Evolutionary conservation across 1,284 basidiomycete species (phyloP).

Genomic region (Microstroma glucosiphilum): DNA sequence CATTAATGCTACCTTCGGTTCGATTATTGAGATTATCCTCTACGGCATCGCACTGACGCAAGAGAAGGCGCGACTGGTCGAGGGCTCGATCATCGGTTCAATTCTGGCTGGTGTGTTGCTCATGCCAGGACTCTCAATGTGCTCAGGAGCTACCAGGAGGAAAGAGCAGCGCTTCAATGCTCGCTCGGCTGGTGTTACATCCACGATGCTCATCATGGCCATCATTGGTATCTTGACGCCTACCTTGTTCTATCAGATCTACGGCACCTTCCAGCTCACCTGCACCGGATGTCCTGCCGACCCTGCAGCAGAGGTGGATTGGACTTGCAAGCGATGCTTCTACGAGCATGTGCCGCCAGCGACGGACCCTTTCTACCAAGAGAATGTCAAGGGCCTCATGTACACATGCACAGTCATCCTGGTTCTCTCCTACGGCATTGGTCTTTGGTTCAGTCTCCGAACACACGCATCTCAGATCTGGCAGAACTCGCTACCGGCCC

Average conservation of each 20-base stretch:
- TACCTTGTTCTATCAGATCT: conserved; percentile 96
- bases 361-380: conserved; percentile 91
- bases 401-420: conserved; percentile 87
- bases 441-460: conserved; percentile 95
- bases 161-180: conserved; percentile 99
- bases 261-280: conserved; percentile 92
- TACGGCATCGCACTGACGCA: conserved; percentile 83
- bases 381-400: conserved; percentile 85
- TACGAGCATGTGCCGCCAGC: conserved; percentile 91
- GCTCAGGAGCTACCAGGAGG: conserved; percentile 77
- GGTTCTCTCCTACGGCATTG: conserved; percentile 88
- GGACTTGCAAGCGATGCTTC: conserved; percentile 86
- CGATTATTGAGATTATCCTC: conserved; percentile 92
- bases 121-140: conserved; percentile 97
- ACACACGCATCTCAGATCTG: conserved; percentile 98
- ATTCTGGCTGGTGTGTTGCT: conserved; percentile 91
- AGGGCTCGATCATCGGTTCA: conserved; percentile 88
- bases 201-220: conserved; percentile 99
- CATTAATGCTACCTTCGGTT: conserved; percentile 98
- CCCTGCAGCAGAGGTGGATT: conserved; percentile 51
- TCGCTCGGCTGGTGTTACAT: conserved; percentile 93
- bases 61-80: conserved; percentile 85
- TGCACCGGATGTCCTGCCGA: conserved; percentile 77
- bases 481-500: conserved; percentile 65
- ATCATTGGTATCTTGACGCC: conserved; percentile 94